Conservation (phyloP, 495 filamentous ascomycete species). For the Letharia lupina region DNA sequence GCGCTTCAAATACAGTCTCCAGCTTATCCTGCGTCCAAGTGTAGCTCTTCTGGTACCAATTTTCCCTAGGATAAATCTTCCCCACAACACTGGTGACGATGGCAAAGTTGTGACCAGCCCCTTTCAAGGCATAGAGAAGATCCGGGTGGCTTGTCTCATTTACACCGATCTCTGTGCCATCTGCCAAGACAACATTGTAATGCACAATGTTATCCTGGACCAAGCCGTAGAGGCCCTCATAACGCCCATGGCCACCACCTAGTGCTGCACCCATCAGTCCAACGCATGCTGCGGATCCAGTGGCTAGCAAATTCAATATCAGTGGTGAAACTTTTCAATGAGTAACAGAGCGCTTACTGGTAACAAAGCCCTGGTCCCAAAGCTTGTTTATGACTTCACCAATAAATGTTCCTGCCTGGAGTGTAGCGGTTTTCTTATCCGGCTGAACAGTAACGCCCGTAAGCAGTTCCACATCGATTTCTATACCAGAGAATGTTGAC, state of each 20-base stretch:
- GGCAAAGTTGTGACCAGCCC: constrained; percentile 34
- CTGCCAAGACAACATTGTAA: constrained; percentile 30
- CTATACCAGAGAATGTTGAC: no score
- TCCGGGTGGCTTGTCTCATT: constrained; percentile 25
- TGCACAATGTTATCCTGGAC: constrained; percentile 31
- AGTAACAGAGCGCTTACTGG: no score
- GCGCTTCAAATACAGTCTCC: constrained; percentile 16
- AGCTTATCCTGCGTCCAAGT: no score
- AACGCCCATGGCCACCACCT: constrained; percentile 9
- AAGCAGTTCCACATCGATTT: no score
- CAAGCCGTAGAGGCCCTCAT: constrained; percentile 26
- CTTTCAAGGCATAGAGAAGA: constrained; percentile 31
- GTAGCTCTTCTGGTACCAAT: no score
- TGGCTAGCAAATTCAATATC: constrained; percentile 27
- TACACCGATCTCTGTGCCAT: constrained; percentile 29
- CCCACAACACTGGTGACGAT: constrained; percentile 23
- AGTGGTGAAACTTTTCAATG: no score
- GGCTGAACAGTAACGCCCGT: no score
- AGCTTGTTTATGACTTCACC: no score
- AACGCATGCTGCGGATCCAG: constrained; percentile 50
- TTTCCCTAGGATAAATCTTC: no score
- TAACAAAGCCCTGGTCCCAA: no score
- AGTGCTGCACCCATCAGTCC: constrained; percentile 5
- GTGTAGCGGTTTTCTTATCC: no score
- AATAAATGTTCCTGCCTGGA: no score